Evolutionary conservation across 345 rosid species (phyloP).

Genomic region (Gossypium thurberi): DNA sequence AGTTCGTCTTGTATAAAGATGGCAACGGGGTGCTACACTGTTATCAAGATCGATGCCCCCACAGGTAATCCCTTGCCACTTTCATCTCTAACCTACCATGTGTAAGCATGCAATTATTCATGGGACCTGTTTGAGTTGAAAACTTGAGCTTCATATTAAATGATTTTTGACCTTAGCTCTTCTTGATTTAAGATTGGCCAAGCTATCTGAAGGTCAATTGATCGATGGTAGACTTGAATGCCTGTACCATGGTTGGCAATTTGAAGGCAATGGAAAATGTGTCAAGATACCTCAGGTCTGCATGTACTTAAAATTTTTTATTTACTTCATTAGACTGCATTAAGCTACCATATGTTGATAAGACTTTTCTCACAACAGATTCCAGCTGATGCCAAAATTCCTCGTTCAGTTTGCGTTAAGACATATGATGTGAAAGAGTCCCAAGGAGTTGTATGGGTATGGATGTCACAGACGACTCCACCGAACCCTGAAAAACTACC

Average conservation of each 20-base stretch:
- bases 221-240: constrained; percentile 88
- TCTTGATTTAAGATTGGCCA: constrained; percentile 58
- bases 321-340: neutral
- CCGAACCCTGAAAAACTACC: constrained; percentile 62
- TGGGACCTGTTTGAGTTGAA: neutral
- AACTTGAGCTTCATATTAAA: neutral
- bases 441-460: constrained; percentile 91
- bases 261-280: constrained; percentile 80
- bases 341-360: neutral
- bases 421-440: constrained; percentile 71
- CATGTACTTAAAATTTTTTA: neutral
- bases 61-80: constrained; percentile 41
- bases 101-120: too few relatives aligned
- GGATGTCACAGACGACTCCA: constrained; percentile 76
- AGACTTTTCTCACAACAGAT: constrained; percentile 34
- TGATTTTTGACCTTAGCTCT: neutral
- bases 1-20: constrained; percentile 73
- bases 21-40: constrained; percentile 58
- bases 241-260: constrained; percentile 95
- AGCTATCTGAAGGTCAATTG: constrained; percentile 88
- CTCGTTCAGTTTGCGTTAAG: constrained; percentile 67
- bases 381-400: constrained; percentile 73
- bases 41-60: constrained; percentile 88
- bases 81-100: neutral
- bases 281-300: constrained; percentile 88